Evolutionary conservation across 306 rosid species (phyloP), one percentile per base, ranked within the genome.

Genomic region (Trifolium repens): DNA sequence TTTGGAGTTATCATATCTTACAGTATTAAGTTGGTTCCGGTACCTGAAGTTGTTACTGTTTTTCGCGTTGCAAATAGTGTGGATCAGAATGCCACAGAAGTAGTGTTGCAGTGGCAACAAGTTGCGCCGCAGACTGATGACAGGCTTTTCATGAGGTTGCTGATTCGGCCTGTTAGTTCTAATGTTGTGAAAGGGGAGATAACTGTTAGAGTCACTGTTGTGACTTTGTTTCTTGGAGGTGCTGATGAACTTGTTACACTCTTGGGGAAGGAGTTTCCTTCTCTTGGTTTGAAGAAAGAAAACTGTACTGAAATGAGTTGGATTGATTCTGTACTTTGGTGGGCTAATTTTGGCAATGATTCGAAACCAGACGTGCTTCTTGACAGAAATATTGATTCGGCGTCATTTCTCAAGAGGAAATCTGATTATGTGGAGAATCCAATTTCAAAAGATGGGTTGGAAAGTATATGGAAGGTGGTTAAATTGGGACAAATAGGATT

Each of bases 381-480:
- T 4, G 79, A 78, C 2, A 37, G 88, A 65, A 8, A 71, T 2
- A 0, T 61, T 4, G 37, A 81, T 44, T 32, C 60, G 0, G 81
- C 86, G 0, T 54, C 14, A 8, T 81, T 85, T 50, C 63, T 58
- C 17, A 85, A 81, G 64, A 85, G 86, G 74, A 85, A 85, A 76
- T 85, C 88, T 17, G 88, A 85, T 79, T 85, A 85, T 16, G 88
- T 82, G 30, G 79, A 71, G 82, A 72, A n/a, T 1, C 66, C 71
- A 0, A 81, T 85, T 61, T 37, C 82, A 10, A 78, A 50, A 72
- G 71, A 71, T 2, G 88, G 78, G 47, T 67, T 82, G 63, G 86
- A 85, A 26, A 75, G 74, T 63, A 74, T 85, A 42, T 85, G 81
- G 82, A 67, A 79, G 71, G 57, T 85, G 72, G 54, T 82, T 22